These are phyloP conservation scores for Eleusine indica DNA, from an alignment of 176 grass and related monocot species.

Conservation along the genomic window DNA sequence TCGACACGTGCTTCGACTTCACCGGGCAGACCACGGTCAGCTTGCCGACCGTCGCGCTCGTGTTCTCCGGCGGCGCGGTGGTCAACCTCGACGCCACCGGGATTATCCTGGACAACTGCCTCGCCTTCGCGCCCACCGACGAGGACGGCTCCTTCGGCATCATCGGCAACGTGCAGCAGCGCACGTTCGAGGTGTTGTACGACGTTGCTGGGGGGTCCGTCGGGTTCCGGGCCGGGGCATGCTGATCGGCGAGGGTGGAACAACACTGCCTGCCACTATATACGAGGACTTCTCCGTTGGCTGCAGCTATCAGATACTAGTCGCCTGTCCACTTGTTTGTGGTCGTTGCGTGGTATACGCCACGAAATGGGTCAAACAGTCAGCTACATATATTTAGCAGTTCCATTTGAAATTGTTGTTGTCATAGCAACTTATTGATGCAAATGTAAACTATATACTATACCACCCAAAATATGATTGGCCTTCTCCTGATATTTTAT, in stretches of 20 bases:
- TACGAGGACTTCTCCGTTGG: neutral
- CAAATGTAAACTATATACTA: neutral
- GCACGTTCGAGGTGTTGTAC: constrained; percentile 70
- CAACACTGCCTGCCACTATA: neutral
- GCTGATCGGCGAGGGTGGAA: neutral
- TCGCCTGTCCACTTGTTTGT: neutral
- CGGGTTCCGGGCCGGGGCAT: constrained; percentile 55
- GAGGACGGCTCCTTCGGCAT: constrained; percentile 45
- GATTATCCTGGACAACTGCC: constrained; percentile 63
- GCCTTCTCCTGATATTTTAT: no score
- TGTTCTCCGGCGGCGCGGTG: constrained; percentile 40
- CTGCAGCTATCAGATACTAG: neutral
- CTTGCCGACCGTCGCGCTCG: constrained; percentile 48
- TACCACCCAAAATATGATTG: neutral
- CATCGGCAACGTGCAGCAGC: constrained; percentile 89
- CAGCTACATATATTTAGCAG: neutral
- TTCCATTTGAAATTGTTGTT: neutral
- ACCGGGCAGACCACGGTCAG: constrained; percentile 20
- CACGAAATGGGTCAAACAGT: constrained; percentile 15
- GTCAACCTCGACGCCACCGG: constrained; percentile 53
- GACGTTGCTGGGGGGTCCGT: constrained; percentile 56
- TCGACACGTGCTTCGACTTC: constrained; percentile 76
- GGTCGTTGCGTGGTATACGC: neutral
- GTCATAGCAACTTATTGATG: neutral
- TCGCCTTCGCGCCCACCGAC: constrained; percentile 62